These are phyloP conservation scores for Calycina herbarum DNA, from an alignment of 2,329 filamentous ascomycete genomes.

Conservation along the genomic window DNA sequence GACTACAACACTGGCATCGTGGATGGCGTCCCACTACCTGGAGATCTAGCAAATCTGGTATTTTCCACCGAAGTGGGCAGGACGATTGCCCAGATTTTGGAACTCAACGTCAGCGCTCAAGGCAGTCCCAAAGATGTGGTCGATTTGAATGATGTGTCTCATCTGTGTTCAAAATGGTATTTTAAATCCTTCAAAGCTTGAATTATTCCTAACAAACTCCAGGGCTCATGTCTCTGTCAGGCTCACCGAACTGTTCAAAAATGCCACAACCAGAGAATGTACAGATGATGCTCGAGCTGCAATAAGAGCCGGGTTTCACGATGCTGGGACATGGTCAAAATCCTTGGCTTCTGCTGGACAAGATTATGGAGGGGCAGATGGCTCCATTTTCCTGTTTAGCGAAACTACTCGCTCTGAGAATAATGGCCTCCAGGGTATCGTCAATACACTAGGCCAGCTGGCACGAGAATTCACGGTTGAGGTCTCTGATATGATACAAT, in stretches of 20 bases:
- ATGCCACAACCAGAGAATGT: conserved; percentile 36
- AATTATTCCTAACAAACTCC: not conserved
- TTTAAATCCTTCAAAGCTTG: not conserved
- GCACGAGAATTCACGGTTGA: conserved; percentile 42
- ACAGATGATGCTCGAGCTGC: conserved; percentile 44
- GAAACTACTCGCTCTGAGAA: conserved; percentile 45
- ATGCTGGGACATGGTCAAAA: conserved; percentile 45
- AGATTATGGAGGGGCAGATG: conserved; percentile 47
- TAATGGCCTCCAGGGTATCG: conserved; percentile 46
- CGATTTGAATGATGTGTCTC: conserved; percentile 3
- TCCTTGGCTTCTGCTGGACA: conserved; percentile 21
- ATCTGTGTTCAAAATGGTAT: conserved; percentile 11
- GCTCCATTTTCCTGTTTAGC: conserved; percentile 43
- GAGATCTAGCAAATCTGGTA: conserved; percentile 5
- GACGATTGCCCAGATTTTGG: conserved; percentile 7
- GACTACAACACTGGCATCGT: conserved; percentile 6
- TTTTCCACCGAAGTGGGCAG: conserved; percentile 1
- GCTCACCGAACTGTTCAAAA: conserved; percentile 9
- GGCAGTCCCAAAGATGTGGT: not conserved
- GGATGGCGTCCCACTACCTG: conserved; percentile 8
- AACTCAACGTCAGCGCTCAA: conserved; percentile 8
- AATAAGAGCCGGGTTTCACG: conserved; percentile 49
- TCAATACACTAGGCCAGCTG: conserved; percentile 37
- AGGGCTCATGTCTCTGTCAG: conserved; percentile 6
- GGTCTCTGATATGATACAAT: conserved; percentile 51